These are phyloP conservation scores for Pleurotus giganteus DNA, from an alignment of 768 basidiomycete species.

Conservation along the genomic window DNA sequence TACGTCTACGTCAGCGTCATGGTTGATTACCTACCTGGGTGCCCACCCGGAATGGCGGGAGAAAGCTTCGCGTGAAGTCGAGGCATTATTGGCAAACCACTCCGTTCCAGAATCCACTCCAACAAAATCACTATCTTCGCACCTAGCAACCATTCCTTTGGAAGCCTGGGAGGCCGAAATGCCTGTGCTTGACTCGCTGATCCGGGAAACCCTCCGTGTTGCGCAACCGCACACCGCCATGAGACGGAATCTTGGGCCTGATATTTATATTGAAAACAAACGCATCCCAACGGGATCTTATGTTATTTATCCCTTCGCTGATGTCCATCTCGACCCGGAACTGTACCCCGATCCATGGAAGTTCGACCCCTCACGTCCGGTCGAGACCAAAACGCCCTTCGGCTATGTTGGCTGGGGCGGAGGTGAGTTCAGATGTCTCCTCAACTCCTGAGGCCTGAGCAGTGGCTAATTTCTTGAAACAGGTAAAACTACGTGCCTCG, in stretches of 20 bases:
- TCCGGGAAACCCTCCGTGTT: slow-evolving; percentile 74
- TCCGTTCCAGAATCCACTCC: slow-evolving; percentile 22
- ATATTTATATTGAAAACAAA: slow-evolving; percentile 66
- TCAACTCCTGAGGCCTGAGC: background rate
- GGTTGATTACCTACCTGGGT: slow-evolving; percentile 73
- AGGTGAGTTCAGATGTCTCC: slow-evolving; percentile 42
- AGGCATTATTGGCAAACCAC: slow-evolving; percentile 48
- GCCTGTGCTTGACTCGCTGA: slow-evolving; percentile 69
- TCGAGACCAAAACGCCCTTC: slow-evolving; percentile 45
- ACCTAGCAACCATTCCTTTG: slow-evolving; percentile 60
- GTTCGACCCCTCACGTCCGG: slow-evolving; percentile 63
- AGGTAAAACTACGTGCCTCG: slow-evolving; percentile 73
- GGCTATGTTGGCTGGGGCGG: slow-evolving; percentile 78
- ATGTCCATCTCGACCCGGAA: slow-evolving; percentile 70
- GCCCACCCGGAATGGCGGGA: slow-evolving; percentile 63
- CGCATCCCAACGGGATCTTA: slow-evolving; percentile 72
- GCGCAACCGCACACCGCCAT: slow-evolving; percentile 81
- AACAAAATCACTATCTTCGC: slow-evolving; percentile 34
- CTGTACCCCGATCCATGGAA: slow-evolving; percentile 77
- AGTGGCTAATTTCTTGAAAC: slow-evolving; percentile 10
- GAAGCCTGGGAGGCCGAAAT: slow-evolving; percentile 69
- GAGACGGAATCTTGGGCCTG: slow-evolving; percentile 76
- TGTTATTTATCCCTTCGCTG: slow-evolving; percentile 77
- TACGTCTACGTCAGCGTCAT: slow-evolving; percentile 47
- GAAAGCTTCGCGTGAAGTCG: slow-evolving; percentile 60